Evolutionary conservation across 2,329 filamentous ascomycete species (phyloP).

Genomic region (Pseudocercospora macadamiae): DNA sequence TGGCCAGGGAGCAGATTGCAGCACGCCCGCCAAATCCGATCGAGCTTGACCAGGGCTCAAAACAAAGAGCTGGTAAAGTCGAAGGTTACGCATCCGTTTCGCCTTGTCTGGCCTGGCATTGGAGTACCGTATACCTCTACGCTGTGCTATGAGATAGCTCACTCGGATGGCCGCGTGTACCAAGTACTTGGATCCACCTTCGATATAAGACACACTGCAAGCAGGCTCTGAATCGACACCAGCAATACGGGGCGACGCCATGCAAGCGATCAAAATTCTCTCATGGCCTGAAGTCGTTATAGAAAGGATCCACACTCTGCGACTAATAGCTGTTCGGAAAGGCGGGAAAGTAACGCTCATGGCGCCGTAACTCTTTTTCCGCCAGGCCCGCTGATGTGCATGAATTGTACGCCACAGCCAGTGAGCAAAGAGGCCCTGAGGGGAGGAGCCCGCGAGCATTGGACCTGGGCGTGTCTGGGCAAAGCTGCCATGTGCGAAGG

Average conservation of each 20-base stretch:
- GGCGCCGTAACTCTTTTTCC: conserved; percentile 14
- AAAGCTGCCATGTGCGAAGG: conserved; percentile 10
- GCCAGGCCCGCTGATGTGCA: neutral
- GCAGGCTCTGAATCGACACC: conserved; percentile 3
- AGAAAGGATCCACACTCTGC: conserved; percentile 8
- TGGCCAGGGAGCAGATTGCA: neutral
- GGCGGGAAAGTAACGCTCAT: conserved; percentile 1
- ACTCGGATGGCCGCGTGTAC: neutral
- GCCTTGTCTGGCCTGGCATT: neutral
- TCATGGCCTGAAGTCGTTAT: conserved; percentile 15
- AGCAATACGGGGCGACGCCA: neutral
- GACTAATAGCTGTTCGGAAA: neutral
- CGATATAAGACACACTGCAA: neutral
- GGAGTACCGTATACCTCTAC: neutral
- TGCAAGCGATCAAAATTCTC: conserved; percentile 12
- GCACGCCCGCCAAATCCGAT: conserved; percentile 5
- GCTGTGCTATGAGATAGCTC: neutral
- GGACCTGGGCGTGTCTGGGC: too few species aligned
- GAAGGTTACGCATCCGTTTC: neutral
- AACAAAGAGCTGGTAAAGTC: neutral
- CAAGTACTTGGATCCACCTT: neutral
- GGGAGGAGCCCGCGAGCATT: neutral
- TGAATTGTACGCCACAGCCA: neutral
- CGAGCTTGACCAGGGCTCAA: conserved; percentile 1
- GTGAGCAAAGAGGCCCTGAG: neutral